Evolutionary conservation across 2,329 filamentous ascomycete species (phyloP).

Genomic region (Phyllosticta citribraziliensis): DNA sequence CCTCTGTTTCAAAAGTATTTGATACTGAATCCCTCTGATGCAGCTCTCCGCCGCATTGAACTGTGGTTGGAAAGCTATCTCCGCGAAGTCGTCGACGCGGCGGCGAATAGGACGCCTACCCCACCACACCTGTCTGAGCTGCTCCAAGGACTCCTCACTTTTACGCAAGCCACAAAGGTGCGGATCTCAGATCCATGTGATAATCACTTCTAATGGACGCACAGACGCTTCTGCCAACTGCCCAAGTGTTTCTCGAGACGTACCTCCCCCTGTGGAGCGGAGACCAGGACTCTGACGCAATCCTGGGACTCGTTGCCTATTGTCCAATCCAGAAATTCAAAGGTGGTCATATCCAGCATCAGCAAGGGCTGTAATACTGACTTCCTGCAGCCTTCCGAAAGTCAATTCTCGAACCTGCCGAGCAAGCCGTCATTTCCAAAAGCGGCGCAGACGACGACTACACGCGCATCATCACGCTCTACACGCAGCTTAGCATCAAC

Average conservation of each 20-base stretch:
- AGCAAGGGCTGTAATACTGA: neutral
- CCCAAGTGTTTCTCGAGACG: constrained; percentile 22
- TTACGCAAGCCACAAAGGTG: constrained; percentile 28
- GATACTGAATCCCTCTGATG: constrained; percentile 38
- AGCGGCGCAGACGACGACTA: constrained; percentile 38
- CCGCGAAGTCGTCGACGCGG: neutral
- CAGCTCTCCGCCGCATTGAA: constrained; percentile 21
- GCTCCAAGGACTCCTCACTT: constrained; percentile 22
- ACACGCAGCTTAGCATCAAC: constrained; percentile 51
- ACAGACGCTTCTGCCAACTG: constrained; percentile 23
- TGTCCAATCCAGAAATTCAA: constrained; percentile 42
- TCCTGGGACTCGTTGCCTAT: constrained; percentile 47
- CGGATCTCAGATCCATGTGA: constrained; percentile 10
- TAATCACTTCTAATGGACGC: neutral
- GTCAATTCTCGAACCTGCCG: constrained; percentile 30
- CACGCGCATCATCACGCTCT: constrained; percentile 53
- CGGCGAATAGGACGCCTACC: constrained; percentile 13
- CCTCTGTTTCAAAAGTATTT: constrained; percentile 68
- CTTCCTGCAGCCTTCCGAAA: constrained; percentile 22
- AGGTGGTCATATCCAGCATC: constrained; percentile 32
- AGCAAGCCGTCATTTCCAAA: constrained; percentile 29
- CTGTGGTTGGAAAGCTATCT: constrained; percentile 20
- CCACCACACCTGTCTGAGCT: constrained; percentile 20
- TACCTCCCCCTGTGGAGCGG: constrained; percentile 31
- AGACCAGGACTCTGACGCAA: constrained; percentile 18